Conservation (phyloP, 176 grass and related monocot genomes). For the Carex parvula region DNA sequence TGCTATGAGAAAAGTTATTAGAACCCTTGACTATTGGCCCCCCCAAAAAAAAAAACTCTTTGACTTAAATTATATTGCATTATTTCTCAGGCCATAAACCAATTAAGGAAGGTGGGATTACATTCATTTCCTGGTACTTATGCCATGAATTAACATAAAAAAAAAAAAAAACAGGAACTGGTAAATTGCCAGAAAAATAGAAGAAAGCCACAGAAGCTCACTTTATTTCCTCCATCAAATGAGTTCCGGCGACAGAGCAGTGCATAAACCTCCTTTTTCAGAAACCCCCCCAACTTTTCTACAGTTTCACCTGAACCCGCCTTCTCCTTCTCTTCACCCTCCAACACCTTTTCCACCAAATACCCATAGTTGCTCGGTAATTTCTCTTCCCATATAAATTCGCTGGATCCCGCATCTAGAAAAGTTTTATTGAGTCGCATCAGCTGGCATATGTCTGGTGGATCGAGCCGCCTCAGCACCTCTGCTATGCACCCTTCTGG, state of each 20-base stretch:
- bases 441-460: slow-evolving; percentile 75
- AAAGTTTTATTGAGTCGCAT: slow-evolving; percentile 68
- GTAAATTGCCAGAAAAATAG: background rate
- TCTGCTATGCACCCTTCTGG: slow-evolving; percentile 89
- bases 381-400: slow-evolving; percentile 83
- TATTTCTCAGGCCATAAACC: background rate
- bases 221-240: slow-evolving; percentile 71
- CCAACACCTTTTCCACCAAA: slow-evolving; percentile 42
- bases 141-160: background rate
- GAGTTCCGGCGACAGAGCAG: slow-evolving; percentile 55
- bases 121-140: background rate
- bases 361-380: slow-evolving; percentile 71
- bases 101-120: background rate
- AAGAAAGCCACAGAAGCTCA: background rate
- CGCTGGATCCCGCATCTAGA: slow-evolving; percentile 56
- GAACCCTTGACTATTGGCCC: background rate
- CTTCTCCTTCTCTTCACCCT: background rate
- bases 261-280: slow-evolving; percentile 83
- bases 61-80: background rate
- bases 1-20: background rate
- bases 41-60: no score
- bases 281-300: slow-evolving; percentile 27
- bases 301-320: background rate
- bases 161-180: no score
- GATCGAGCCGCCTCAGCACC: slow-evolving; percentile 75